Conservation (phyloP, 495 filamentous ascomycete species). For the Talaromyces trachyspermus region DNA sequence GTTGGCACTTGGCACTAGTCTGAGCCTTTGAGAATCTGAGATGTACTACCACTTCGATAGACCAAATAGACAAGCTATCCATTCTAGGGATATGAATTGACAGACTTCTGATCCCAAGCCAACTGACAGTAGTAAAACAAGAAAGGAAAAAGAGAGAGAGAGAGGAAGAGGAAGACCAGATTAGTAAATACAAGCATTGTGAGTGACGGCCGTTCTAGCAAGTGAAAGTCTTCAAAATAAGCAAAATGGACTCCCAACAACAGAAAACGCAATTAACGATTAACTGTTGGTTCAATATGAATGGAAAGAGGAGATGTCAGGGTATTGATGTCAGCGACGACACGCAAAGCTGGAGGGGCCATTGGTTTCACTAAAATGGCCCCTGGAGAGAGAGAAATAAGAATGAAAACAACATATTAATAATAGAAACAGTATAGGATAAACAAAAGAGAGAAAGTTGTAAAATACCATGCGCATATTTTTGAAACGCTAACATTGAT, state of each 20-base stretch:
- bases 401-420: neutral
- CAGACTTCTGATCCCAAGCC: constrained; percentile 3
- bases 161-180: constrained; percentile 13
- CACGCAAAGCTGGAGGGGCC: no score
- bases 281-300: no score
- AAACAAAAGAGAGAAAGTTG: constrained; percentile 10
- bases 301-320: neutral
- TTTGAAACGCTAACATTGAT: neutral
- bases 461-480: constrained; percentile 1
- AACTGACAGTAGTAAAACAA: constrained; percentile 22
- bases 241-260: neutral
- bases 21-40: no score
- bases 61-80: no score
- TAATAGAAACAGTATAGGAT: neutral
- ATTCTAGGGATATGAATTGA: neutral
- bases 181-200: neutral
- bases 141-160: constrained; percentile 9
- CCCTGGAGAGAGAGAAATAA: no score
- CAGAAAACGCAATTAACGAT: neutral
- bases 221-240: neutral
- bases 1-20: no score
- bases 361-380: no score
- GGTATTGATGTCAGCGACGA: neutral
- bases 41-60: no score
- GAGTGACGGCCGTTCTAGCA: constrained; percentile 8